Evolutionary conservation across 805 yeast species (phyloP).

Genomic region (Teunomyces cretensis): DNA sequence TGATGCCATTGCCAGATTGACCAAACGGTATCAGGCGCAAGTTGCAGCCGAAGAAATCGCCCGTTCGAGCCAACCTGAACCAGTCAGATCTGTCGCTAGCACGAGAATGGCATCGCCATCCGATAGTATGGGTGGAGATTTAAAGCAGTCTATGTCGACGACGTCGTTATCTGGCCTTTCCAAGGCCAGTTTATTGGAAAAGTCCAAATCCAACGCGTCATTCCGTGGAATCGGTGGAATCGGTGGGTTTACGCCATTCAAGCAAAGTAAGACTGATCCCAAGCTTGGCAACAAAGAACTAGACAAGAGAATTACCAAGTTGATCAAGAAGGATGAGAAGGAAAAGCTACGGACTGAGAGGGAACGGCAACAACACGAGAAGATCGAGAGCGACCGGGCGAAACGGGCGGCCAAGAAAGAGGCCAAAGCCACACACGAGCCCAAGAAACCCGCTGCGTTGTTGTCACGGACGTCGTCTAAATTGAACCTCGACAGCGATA

Average conservation of each 20-base stretch:
- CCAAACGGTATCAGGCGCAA: conserved; percentile 12
- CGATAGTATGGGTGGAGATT: not conserved
- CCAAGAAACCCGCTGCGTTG: not conserved
- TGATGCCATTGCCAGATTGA: conserved; percentile 22
- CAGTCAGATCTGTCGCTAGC: not conserved
- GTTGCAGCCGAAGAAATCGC: no score
- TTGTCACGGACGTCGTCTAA: not conserved
- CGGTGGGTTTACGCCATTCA: conserved; percentile 31
- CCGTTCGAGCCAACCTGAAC: no score
- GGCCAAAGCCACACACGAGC: conserved; percentile 1
- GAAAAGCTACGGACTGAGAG: conserved; percentile 16
- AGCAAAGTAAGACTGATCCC: conserved; percentile 21
- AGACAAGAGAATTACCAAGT: conserved; percentile 32
- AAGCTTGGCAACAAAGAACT: conserved; percentile 25
- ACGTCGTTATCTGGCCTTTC: not conserved
- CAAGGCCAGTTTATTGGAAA: conserved; percentile 8
- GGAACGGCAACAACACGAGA: conserved; percentile 13
- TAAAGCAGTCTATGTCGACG: not conserved
- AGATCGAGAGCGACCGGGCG: conserved; percentile 23
- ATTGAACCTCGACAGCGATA: not conserved
- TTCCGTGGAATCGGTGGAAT: conserved; percentile 26
- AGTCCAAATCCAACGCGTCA: conserved; percentile 16
- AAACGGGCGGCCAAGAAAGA: conserved; percentile 12
- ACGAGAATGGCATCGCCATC: not conserved
- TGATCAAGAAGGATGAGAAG: conserved; percentile 33